Evolutionary conservation across 306 rosid species (phyloP).

Genomic region (Boehmeria nivea): DNA sequence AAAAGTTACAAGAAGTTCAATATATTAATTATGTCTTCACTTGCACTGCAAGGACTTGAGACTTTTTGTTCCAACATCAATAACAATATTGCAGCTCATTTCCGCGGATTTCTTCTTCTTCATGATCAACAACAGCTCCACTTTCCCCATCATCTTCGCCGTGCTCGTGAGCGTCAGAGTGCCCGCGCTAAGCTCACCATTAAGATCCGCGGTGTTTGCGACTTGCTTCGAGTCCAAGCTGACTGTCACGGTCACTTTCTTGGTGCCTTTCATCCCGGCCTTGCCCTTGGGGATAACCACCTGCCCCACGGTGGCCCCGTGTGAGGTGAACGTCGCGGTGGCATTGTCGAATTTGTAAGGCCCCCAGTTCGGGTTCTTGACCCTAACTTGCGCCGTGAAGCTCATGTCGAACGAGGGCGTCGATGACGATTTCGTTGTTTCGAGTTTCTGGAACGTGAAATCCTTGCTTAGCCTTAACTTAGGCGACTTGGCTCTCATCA

Average conservation of each 20-base stretch:
- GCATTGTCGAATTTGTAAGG: constrained; percentile 19
- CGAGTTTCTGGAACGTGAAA: background rate
- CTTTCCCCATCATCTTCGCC: constrained; percentile 28
- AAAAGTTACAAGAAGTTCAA: too few relatives aligned
- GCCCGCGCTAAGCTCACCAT: constrained; percentile 14
- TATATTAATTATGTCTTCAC: too few relatives aligned
- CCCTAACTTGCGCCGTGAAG: constrained; percentile 22
- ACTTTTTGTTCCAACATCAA: constrained; percentile 5
- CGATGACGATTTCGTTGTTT: background rate
- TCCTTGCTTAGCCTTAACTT: constrained; percentile 15
- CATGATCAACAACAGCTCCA: constrained; percentile 15
- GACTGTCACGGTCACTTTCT: constrained; percentile 20
- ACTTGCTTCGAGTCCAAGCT: constrained; percentile 14
- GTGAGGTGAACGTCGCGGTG: constrained; percentile 10
- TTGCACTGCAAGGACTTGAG: constrained; percentile 7
- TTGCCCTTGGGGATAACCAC: constrained; percentile 17
- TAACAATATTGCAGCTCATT: constrained; percentile 21
- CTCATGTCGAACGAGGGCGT: constrained; percentile 21
- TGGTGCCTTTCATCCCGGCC: constrained; percentile 17
- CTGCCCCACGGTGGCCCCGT: constrained; percentile 18
- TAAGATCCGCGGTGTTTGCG: constrained; percentile 6
- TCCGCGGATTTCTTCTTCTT: constrained; percentile 23
- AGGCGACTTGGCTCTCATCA: constrained; percentile 18
- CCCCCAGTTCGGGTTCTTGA: constrained; percentile 27
- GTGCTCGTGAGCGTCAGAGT: constrained; percentile 14